These are phyloP conservation scores for Didymella exigua DNA, from an alignment of 2,329 filamentous ascomycete species.

Conservation along the genomic window DNA sequence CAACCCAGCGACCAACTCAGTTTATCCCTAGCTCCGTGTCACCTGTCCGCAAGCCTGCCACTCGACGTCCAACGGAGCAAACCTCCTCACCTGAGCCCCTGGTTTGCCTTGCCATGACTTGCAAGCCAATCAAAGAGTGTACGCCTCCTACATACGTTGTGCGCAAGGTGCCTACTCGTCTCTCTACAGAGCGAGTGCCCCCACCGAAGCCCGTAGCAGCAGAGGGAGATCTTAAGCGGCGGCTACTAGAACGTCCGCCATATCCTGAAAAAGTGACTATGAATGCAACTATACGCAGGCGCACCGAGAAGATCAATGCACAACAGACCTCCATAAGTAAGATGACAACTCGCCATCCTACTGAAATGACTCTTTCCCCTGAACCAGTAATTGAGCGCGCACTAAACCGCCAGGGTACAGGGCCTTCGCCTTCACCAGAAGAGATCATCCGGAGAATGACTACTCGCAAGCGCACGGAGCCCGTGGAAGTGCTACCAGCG, in stretches of 20 bases:
- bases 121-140: not conserved
- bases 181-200: not conserved
- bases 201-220: not conserved
- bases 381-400: not conserved
- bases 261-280: not conserved
- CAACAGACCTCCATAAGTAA: too few species aligned
- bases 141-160: not conserved
- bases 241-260: not conserved
- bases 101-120: not conserved
- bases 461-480: not conserved
- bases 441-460: not conserved
- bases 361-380: not conserved
- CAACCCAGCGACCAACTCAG: not conserved
- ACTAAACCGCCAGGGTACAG: not conserved
- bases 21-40: not conserved
- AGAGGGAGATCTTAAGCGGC: not conserved
- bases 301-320: not conserved
- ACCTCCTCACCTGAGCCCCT: not conserved
- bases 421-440: not conserved
- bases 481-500: not conserved
- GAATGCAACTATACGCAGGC: not conserved
- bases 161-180: not conserved
- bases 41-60: not conserved
- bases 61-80: not conserved
- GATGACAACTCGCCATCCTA: too few species aligned